Percentiles rank a stretch among this genome's conserved stretches.
These are phyloP conservation scores for Ophiobolus disseminans DNA, from an alignment of 2,329 filamentous ascomycete genomes.

Conservation along the genomic window DNA sequence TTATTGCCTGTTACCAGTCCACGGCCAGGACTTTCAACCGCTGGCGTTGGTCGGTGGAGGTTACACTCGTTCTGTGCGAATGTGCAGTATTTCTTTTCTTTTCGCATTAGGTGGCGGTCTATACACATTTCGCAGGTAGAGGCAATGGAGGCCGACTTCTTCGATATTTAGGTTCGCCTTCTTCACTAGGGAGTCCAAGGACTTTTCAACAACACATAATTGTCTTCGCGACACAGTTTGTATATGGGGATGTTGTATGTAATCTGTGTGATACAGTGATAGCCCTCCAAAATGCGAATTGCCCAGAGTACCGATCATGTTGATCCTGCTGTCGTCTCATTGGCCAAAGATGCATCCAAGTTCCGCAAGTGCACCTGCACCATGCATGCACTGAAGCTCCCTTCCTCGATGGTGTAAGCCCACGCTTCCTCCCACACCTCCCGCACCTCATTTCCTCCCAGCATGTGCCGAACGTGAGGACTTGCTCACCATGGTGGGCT, in stretches of 20 bases:
- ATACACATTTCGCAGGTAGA: slow-evolving; percentile 20
- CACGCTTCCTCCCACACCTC: neutral
- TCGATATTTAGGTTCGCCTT: slow-evolving; percentile 13
- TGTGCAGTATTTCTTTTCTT: slow-evolving; percentile 16
- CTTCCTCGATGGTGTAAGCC: slow-evolving; percentile 9
- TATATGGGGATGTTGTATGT: too few species aligned
- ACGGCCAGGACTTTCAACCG: slow-evolving; percentile 14
- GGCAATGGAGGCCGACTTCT: slow-evolving; percentile 12
- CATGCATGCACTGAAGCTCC: slow-evolving; percentile 11
- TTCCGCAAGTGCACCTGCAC: slow-evolving; percentile 15
- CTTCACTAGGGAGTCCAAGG: slow-evolving; percentile 7
- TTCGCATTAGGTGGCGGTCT: slow-evolving; percentile 20
- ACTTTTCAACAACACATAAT: slow-evolving; percentile 11
- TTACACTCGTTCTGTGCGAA: slow-evolving; percentile 26
- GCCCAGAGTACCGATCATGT: too few species aligned
- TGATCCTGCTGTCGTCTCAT: too few species aligned
- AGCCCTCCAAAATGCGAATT: too few species aligned
- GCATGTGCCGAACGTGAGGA: slow-evolving; percentile 31
- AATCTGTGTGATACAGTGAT: too few species aligned
- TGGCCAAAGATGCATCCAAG: slow-evolving; percentile 21
- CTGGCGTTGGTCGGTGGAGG: slow-evolving; percentile 29
- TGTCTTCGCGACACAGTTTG: slow-evolving; percentile 11
- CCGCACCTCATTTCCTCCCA: neutral
- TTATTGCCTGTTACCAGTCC: too few species aligned
- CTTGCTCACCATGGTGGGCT: slow-evolving; percentile 32